Base-by-base conservation (phyloP, 2,329 filamentous ascomycete species). In the Domatiomyces globalis region DNA sequence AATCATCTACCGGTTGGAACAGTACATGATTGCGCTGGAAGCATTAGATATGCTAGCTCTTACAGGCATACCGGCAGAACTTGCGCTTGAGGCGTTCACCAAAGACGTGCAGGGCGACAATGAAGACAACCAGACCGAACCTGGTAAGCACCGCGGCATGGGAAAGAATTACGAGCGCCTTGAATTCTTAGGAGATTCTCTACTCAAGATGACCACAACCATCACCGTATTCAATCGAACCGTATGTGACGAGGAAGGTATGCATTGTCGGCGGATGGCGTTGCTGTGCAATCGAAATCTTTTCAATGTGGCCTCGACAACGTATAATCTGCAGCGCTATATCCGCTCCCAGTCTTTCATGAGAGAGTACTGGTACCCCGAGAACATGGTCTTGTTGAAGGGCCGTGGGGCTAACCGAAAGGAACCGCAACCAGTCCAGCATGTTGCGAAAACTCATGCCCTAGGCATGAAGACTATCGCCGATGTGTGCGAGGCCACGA, bases 141-240 rank as follows among this genome's bases (percentile, higher is more conserved):
- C 43, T 18, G 46, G 45, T 10, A 20, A 46, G 29, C 85, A 88
- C 60, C 73, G 77, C 46, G 89, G 88, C 2, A 95, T 95, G 87
- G 87, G 88, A 1, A 83, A 83, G 42, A 96, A 96, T 60, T 98
- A 98, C 61, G 92, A 98, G 66, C 79, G 92, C 10, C 75, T 96
- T 0, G 92, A 98, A 62, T 94, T 95, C 54, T 74, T 96, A 1
- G 92, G 92, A 0, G 92, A 98, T 65, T 85, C 84, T 33, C 95
- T 95, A 62, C 74, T 98, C 53, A 98, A 98, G 68, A 90, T 95
- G 82, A 87, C 86, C 9, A 95, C 90, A 0, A 90, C 89, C 0
- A 88, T 98, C 49, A 82, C 88, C 0, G 73, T 94, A 0, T 96
- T 85, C 63, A 83, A 84, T 0, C 75, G 81, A 25, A 80, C 85